Evolutionary conservation across 2,329 filamentous ascomycete species (phyloP), one percentile per base, ranked within the genome.

Genomic region (Calonectria hawksworthii): DNA sequence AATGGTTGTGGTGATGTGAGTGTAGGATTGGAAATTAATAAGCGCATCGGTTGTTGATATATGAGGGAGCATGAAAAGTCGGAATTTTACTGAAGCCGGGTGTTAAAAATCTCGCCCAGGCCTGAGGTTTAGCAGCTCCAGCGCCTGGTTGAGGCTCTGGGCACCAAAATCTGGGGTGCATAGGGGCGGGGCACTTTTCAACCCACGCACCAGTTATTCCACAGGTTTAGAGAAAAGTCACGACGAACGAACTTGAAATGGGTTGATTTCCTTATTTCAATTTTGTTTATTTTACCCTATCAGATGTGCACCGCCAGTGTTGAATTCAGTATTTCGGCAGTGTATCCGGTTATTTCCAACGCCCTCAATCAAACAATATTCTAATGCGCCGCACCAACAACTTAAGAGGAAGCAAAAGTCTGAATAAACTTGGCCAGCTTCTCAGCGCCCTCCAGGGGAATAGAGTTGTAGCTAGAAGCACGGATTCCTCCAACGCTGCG

Each of bases 391-490:
- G 41, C 36, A 41, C 50, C 14, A 23, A 14, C 52, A 26, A 32
- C 4, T 41, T 70, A 70, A 65, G 73, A 70, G 14, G 76, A 74
- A 34, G 90, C 90, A 83, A 92, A 93, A 0, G 84, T 82, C 14
- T 86, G 81, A 68, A 96, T 89, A 76, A 94, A 95, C 34, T 86
- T 85, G 61, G 90, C 92, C 59, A 96, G 87, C 84, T 93, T 93
- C 85, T 94, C 88, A 0, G 92, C 93, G 0, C 91, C 93, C 51
- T 91, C 90, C 0, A 93, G 82, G 0, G 94, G 85, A 52, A 98
- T 93, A 2, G 95, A 94, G 86, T 98, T 98, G 87, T 98, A 99
- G 84, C 97, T 98, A 85, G 92, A 94, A 26, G 93, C 94, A 18
- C 96, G 91, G 75, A 98, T 96, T 10, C 79, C 77, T 11, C 77